Percentiles rank a stretch among this genome's conserved stretches.
phyloP scores from a whole-genome alignment of 2,329 filamentous ascomycete species.

The Plenodomus lindquistii region DNA sequence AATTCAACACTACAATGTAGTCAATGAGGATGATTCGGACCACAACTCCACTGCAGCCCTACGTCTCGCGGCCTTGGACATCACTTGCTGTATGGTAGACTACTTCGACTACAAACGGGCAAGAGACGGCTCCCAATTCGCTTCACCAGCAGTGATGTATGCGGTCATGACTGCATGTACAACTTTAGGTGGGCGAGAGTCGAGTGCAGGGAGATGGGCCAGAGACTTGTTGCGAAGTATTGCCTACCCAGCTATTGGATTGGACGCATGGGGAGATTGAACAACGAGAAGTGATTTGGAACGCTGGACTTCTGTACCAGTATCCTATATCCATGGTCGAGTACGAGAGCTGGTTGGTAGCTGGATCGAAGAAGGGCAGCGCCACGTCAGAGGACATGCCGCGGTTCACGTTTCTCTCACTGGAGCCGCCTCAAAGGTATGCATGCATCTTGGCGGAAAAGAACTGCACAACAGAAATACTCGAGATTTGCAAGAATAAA shows the following conservation, averaged over 20 bases:
- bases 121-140: background rate
- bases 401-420: no score
- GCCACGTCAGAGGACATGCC: no score
- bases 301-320: background rate
- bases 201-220: background rate
- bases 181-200: background rate
- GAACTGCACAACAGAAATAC: background rate
- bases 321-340: no score
- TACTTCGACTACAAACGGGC: background rate
- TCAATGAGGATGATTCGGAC: background rate
- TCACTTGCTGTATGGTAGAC: background rate
- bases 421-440: no score
- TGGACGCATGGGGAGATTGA: background rate
- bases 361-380: no score
- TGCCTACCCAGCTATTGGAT: background rate
- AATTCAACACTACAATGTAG: background rate
- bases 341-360: no score
- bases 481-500: background rate
- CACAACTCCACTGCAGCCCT: background rate
- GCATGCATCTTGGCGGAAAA: background rate
- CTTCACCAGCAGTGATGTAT: background rate
- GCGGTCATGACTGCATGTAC: background rate
- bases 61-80: background rate
- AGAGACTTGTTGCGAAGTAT: background rate
- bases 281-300: no score